Conservation (phyloP, 2,329 filamentous ascomycete genomes). For the Fusarium nurragi region DNA sequence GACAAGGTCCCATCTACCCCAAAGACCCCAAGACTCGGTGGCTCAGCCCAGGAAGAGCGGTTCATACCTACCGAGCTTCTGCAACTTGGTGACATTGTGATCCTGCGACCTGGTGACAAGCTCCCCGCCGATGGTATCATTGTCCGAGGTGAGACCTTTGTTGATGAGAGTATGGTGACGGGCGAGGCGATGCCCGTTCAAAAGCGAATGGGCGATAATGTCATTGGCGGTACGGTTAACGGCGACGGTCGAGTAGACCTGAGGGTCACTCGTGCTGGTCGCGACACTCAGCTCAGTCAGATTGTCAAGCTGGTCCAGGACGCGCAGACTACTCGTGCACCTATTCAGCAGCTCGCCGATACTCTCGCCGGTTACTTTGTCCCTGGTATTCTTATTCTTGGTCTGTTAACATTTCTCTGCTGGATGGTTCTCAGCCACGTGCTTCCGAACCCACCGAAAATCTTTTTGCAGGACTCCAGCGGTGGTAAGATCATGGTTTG, state of each 20-base stretch:
- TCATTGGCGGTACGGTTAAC: conserved; percentile 97
- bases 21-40: conserved; percentile 53
- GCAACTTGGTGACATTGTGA: conserved; percentile 91
- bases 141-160: conserved; percentile 88
- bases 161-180: conserved; percentile 98
- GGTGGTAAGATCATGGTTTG: conserved; percentile 97
- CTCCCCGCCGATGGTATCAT: conserved; percentile 92
- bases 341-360: conserved; percentile 93
- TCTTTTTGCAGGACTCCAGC: conserved; percentile 82
- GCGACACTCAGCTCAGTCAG: conserved; percentile 96
- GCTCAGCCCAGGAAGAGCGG: conserved; percentile 79
- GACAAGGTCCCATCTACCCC: conserved; percentile 40
- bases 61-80: conserved; percentile 93
- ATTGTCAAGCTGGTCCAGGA: conserved; percentile 99
- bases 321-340: conserved; percentile 91
- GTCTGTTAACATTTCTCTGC: conserved; percentile 82
- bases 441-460: conserved; percentile 82
- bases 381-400: conserved; percentile 85
- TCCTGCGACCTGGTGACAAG: conserved; percentile 94
- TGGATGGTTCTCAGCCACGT: conserved; percentile 97
- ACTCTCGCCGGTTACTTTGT: conserved; percentile 93
- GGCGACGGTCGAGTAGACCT: conserved; percentile 92
- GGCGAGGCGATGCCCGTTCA: conserved; percentile 95
- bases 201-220: conserved; percentile 79
- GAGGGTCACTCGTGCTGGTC: conserved; percentile 88